Evolutionary conservation across 768 basidiomycete species (phyloP).

Genomic region (Boletellus ananiceps): DNA sequence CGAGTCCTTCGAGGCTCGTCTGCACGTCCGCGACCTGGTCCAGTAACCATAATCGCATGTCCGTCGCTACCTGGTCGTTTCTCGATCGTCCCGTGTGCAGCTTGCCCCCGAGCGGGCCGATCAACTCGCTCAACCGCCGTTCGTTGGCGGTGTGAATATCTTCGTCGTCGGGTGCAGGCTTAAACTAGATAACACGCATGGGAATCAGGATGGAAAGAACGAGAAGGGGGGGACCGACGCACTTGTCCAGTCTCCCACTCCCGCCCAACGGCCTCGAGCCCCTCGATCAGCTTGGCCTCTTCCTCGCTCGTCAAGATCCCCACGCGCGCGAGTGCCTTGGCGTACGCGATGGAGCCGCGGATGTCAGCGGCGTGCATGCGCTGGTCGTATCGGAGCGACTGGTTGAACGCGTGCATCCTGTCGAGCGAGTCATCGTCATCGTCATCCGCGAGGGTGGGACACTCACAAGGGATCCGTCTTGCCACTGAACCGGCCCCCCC

Average conservation of each 20-base stretch:
- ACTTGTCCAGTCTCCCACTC: conserved; percentile 86
- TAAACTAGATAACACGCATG: conserved; percentile 49
- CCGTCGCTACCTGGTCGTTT: conserved; percentile 98
- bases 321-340: conserved; percentile 76
- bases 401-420: conserved; percentile 97
- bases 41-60: conserved; percentile 95
- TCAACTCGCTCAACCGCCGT: conserved; percentile 86
- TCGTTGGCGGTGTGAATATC: conserved; percentile 99
- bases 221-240: not conserved
- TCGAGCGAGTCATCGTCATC: conserved; percentile 1
- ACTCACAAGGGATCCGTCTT: conserved; percentile 60
- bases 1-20: conserved; percentile 64
- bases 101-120: conserved; percentile 91
- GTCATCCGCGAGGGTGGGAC: not conserved
- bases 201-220: not conserved
- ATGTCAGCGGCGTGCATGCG: conserved; percentile 93
- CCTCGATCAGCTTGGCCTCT: conserved; percentile 63
- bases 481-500: conserved; percentile 88
- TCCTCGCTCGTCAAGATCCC: conserved; percentile 81
- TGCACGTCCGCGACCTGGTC: conserved; percentile 69
- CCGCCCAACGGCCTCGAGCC: conserved; percentile 66
- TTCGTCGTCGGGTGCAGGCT: conserved; percentile 81
- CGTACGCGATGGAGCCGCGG: conserved; percentile 91
- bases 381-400: conserved; percentile 91
- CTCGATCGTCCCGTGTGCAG: conserved; percentile 95